Percentiles rank a stretch among this genome's conserved stretches.
Evolutionary conservation across 208 protist species (phyloP).

Genomic region (Tritrichomonas foetus): DNA sequence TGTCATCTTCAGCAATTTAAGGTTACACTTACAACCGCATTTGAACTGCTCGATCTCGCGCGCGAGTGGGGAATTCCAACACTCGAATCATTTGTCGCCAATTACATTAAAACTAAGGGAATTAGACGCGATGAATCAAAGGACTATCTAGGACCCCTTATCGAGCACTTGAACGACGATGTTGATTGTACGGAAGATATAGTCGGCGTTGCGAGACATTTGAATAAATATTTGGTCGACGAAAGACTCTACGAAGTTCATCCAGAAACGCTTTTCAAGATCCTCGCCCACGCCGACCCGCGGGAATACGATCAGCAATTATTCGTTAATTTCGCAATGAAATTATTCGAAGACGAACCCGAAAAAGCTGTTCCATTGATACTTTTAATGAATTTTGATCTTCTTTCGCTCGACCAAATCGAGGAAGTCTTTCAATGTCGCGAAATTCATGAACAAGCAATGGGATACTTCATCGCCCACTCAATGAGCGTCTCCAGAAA

Average conservation of each 20-base stretch:
- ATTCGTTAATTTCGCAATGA: not conserved
- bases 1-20: not conserved
- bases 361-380: not conserved
- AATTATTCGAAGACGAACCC: not conserved
- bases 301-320: not conserved
- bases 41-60: not conserved
- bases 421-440: not conserved
- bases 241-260: not conserved
- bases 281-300: not conserved
- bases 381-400: not conserved
- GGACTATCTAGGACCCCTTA: not conserved
- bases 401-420: not conserved
- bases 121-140: not conserved
- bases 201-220: not conserved
- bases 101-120: not conserved
- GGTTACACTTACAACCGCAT: not conserved
- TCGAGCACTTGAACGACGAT: not conserved
- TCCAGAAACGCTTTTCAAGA: not conserved
- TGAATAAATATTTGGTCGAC: not conserved
- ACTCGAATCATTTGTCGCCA: not conserved
- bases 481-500: not conserved
- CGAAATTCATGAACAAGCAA: not conserved
- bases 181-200: not conserved
- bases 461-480: not conserved
- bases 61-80: slow-evolving; percentile 10